Percentiles rank a stretch among this genome's conserved stretches.
Evolutionary conservation across 352 stramenopile genomes (phyloP).

Genomic region (Phytophthora sojae): DNA sequence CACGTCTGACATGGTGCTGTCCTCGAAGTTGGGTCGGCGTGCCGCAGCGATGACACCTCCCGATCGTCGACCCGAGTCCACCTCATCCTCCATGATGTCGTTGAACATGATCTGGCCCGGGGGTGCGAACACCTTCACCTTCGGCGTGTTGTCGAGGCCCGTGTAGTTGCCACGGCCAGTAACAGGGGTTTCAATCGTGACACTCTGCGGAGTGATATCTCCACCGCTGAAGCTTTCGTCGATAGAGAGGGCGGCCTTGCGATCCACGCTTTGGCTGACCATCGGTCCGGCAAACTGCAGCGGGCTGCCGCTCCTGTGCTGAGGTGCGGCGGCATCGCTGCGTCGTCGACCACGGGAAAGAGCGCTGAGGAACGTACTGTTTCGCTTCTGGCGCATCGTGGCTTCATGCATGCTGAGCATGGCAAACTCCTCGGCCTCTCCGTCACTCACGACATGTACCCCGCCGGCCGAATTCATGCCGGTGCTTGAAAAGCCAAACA

Average conservation of each 20-base stretch:
- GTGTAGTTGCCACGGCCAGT: constrained; percentile 37
- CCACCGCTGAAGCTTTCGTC: constrained; percentile 26
- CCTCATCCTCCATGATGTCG: constrained; percentile 68
- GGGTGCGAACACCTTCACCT: constrained; percentile 31
- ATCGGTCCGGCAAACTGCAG: constrained; percentile 61
- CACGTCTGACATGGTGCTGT: constrained; percentile 40
- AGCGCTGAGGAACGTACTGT: constrained; percentile 64
- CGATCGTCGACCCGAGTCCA: constrained; percentile 25
- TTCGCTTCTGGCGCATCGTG: constrained; percentile 56
- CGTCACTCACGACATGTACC: constrained; percentile 39
- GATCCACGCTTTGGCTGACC: constrained; percentile 55
- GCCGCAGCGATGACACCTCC: constrained; percentile 7
- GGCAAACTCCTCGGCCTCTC: constrained; percentile 74
- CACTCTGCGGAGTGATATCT: constrained; percentile 35
- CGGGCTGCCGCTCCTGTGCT: constrained; percentile 46
- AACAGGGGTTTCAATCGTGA: constrained; percentile 40
- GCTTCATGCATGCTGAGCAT: constrained; percentile 83
- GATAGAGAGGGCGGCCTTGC: constrained; percentile 37
- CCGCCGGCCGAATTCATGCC: constrained; percentile 34
- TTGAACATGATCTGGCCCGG: constrained; percentile 63
- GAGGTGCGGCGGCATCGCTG: constrained; percentile 23
- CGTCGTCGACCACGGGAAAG: constrained; percentile 37
- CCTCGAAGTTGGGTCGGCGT: constrained; percentile 28
- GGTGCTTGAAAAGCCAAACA: constrained; percentile 46
- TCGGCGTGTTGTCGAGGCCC: constrained; percentile 41